Evolutionary conservation across 2,329 filamentous ascomycete species (phyloP), one percentile per base, ranked within the genome.

Genomic region (Penicillium janthinellum): DNA sequence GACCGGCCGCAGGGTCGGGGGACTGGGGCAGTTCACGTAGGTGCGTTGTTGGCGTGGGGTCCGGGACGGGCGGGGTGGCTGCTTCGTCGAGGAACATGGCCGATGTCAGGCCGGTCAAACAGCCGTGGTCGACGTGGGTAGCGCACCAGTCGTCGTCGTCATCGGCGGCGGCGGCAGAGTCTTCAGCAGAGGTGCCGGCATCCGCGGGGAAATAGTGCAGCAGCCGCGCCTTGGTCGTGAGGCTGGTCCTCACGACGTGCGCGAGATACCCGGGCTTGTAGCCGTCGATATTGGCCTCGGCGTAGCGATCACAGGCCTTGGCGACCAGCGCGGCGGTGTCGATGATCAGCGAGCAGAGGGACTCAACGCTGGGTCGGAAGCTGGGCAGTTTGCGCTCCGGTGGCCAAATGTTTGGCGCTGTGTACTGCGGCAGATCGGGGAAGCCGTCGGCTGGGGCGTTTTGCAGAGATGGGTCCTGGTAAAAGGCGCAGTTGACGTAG

Each of bases 71-170:
- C 15, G 65, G 64, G 31, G 79, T 69, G 10, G 72, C 73, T 0
- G 78, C 77, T 78, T 98, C 94, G 71, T 98, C 92, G 63, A 98
- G 84, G 75, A 96, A 98, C 92, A 98, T 96, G 67, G 94, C 93
- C 2, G 90, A 94, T 0, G 95, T 99, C 37, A 99, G 83, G 14
- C 93, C 94, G 0, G 95, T 99, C 35, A 99, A 83, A 73, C 94
- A 98, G 45, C 95, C 92, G 70, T 97, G 92, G 75, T 98, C 94
- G 58, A 95, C 59, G 61, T 82, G 80, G 2, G 79, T 82, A 8
- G 92, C 91, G 75, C 94, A 99, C 95, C 95, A 99, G 78, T 96
- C 91, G 75, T 97, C 93, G 78, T 96, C 91, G 75, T 97, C 93
- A 61, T 92, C 88, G 74, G 93, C 89, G 20, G 20, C 20, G 20